Evolutionary conservation across 192 early-diverging fungal species (phyloP), one percentile per base, ranked within the genome.

Genomic region (Funneliformis mosseae): DNA sequence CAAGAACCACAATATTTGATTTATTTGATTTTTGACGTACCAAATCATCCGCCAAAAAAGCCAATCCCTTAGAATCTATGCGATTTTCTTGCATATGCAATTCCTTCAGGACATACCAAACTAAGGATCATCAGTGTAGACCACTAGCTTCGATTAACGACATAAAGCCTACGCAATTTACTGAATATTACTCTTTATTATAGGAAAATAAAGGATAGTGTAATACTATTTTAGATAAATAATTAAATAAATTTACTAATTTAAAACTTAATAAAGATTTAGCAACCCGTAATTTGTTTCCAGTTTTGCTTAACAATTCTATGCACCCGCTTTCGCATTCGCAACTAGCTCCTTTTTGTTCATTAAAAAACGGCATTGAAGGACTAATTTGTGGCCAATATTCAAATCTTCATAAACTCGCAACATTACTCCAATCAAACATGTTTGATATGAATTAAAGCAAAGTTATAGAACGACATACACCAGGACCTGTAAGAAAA

Each of bases 111-210:
- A n/a, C n/a, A n/a, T n/a, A n/a, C n/a, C n/a, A n/a, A n/a, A n/a
- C n/a, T n/a, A n/a, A n/a, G n/a, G n/a, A n/a, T n/a, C n/a, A n/a
- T n/a, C n/a, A n/a, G n/a, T n/a, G n/a, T n/a, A n/a, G n/a, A n/a
- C n/a, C n/a, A n/a, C n/a, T n/a, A n/a, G n/a, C 85, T 87, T 76
- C 81, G 81, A 74, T 91, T 91, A n/a, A 12, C 88, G 45, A 46
- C 85, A 81, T 14, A 91, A 76, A n/a, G 85, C 88, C 28, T 90
- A 88, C 48, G 90, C 86, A 38, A 91, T 84, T 66, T 86, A 88
- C 64, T 90, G 87, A 43, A 90, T 83, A 4, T 88, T 88, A 80
- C 84, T 83, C 84, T 85, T 67, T 78, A 23, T 28, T 6, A 14
- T 5, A 42, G n/a, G 25, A 23, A 55, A 55, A 50, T 7, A 18